A percentile compares a stretch with the other conserved stretches of the same genome.
Evolutionary conservation across 352 stramenopile species (phyloP).

Genomic region (Nothophytophthora sp.): DNA sequence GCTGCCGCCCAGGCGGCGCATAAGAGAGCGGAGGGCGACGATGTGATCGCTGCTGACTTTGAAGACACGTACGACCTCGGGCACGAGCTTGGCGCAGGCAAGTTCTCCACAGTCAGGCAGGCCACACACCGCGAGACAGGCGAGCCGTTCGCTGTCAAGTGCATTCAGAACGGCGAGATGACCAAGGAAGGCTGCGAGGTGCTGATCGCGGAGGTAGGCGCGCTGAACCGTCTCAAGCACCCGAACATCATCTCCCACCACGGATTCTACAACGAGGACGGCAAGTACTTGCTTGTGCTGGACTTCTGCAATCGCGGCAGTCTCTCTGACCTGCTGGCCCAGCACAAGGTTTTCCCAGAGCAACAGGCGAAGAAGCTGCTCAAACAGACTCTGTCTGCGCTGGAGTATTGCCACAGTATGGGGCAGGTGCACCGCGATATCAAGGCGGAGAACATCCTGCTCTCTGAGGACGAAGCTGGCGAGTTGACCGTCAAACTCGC

Average conservation of each 20-base stretch:
- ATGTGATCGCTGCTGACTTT: conserved; percentile 28
- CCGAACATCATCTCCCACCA: conserved; percentile 81
- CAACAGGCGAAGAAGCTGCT: conserved; percentile 68
- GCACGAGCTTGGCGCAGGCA: conserved; percentile 50
- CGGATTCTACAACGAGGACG: conserved; percentile 76
- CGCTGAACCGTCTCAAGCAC: conserved; percentile 74
- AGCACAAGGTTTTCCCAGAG: conserved; percentile 66
- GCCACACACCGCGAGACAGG: conserved; percentile 48
- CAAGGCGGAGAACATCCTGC: conserved; percentile 87
- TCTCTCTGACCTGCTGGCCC: conserved; percentile 74
- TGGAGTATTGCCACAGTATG: conserved; percentile 87
- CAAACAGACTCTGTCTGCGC: conserved; percentile 68
- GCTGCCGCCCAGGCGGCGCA: conserved; percentile 12
- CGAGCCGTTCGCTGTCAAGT: conserved; percentile 62
- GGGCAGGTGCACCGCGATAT: conserved; percentile 91
- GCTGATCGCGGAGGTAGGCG: conserved; percentile 72
- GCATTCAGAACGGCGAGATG: conserved; percentile 48
- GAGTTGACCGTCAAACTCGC: conserved; percentile 87
- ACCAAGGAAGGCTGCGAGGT: conserved; percentile 55
- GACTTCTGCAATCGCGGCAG: conserved; percentile 86
- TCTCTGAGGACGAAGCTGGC: conserved; percentile 81
- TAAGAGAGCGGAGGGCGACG: conserved; percentile 4
- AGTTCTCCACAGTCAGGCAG: conserved; percentile 65
- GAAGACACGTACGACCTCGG: conserved; percentile 67
- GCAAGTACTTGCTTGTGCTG: conserved; percentile 86